Percentiles rank a stretch among this genome's conserved stretches.
phyloP scores from a whole-genome alignment of 192 early-diverging fungal species.

The Lobosporangium transversale region DNA sequence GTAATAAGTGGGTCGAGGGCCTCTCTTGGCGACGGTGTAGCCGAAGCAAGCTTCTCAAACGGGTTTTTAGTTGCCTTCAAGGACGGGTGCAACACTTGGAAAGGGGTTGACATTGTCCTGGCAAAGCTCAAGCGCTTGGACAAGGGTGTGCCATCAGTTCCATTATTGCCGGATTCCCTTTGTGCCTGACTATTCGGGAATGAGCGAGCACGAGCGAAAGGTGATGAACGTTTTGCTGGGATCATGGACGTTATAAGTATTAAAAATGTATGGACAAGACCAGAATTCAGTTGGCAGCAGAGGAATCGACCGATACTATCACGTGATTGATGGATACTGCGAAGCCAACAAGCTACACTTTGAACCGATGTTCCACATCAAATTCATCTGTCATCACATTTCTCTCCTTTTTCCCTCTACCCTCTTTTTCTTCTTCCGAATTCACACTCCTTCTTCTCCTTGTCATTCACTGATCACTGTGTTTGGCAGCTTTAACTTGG shows the following conservation, averaged over 20 bases:
- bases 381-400: no score
- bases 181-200: slow-evolving; percentile 9
- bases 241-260: slow-evolving; percentile 2
- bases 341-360: no score
- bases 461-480: slow-evolving; percentile 23
- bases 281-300: background rate
- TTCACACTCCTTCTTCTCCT: background rate
- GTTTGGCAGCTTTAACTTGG: slow-evolving; percentile 3
- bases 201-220: slow-evolving; percentile 25
- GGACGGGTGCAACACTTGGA: slow-evolving; percentile 35
- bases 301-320: no score
- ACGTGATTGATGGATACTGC: no score
- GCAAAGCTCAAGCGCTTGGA: slow-evolving; percentile 26
- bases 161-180: background rate
- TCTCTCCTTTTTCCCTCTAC: background rate
- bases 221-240: slow-evolving; percentile 31
- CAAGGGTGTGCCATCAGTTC: slow-evolving; percentile 15
- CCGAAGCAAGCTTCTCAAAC: slow-evolving; percentile 36
- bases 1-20: background rate
- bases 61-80: slow-evolving; percentile 28
- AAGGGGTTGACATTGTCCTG: slow-evolving; percentile 32
- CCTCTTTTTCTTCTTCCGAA: background rate
- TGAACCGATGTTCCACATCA: no score
- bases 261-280: background rate
- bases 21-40: no score